These are phyloP conservation scores for Candida fluviatilis DNA, from an alignment of 805 yeast genomes.

Conservation along the genomic window DNA sequence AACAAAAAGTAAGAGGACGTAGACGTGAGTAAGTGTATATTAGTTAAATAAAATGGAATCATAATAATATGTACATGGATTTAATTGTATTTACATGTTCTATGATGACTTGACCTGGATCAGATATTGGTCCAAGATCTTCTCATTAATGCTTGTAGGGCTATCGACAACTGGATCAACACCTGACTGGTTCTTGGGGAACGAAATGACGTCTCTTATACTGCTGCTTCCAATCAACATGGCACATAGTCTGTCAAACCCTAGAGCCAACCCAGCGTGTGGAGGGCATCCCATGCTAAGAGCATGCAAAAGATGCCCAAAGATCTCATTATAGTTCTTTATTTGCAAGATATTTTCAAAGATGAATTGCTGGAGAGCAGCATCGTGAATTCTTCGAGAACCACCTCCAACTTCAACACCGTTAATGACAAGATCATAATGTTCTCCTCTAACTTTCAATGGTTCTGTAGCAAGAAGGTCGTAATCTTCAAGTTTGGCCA, in stretches of 20 bases:
- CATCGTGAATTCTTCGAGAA: slow-evolving; percentile 88
- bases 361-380: slow-evolving; percentile 68
- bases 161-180: slow-evolving; percentile 83
- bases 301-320: slow-evolving; percentile 83
- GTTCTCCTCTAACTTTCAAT: slow-evolving; percentile 74
- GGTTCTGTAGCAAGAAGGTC: slow-evolving; percentile 52
- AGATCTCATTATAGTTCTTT: slow-evolving; percentile 52
- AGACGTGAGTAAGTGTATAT: slow-evolving; percentile 7
- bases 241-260: slow-evolving; percentile 90
- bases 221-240: slow-evolving; percentile 75
- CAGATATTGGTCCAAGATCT: slow-evolving; percentile 52
- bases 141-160: slow-evolving; percentile 61
- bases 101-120: slow-evolving; percentile 7
- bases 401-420: slow-evolving; percentile 99
- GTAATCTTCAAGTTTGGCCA: slow-evolving; percentile 74
- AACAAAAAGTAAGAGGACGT: slow-evolving; percentile 15
- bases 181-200: slow-evolving; percentile 91
- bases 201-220: slow-evolving; percentile 91
- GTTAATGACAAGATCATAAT: slow-evolving; percentile 88
- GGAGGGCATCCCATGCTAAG: slow-evolving; percentile 95
- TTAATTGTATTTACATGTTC: slow-evolving; percentile 1
- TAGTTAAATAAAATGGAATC: not conserved
- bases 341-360: slow-evolving; percentile 64
- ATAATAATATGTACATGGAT: slow-evolving; percentile 7
- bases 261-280: slow-evolving; percentile 95